Evolutionary conservation across 768 basidiomycete genomes (phyloP), one percentile per base, ranked within the genome.

Genomic region (Lentinula aciculospora): DNA sequence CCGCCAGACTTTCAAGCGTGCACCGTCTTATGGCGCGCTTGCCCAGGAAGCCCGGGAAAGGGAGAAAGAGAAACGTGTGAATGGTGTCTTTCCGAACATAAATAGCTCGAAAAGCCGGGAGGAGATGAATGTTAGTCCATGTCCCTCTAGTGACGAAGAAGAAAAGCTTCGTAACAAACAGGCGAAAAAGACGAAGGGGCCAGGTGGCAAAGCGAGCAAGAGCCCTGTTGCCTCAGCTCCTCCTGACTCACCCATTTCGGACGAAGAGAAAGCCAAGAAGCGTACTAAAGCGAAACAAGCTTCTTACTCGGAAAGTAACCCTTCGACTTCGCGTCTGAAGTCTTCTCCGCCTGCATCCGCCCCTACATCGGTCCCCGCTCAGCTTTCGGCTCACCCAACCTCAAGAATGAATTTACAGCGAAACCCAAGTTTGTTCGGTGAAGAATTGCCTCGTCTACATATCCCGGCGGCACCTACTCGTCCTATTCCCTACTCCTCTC

Each of bases 91-190:
- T 29, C 27, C 39, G 54, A 29, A 42, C 31, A 45, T 56, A 58
- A 58, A 49, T 27, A 19, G 60, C 8, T 17, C 31, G 15, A 51
- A 28, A 21, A 40, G 21, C 19, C 57, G 48, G 28, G 58, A 47
- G 40, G 36, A 53, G 56, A 42, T 56, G 42, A 40, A 45, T 68
- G 77, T 65, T 66, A 71, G 65, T 61, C 73, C 47, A 68, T 76
- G 72, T 66, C 72, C 81, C 23, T 88, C 88, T 12, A 87, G 85
- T 19, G 89, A 91, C 64, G 89, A 90, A 61, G 89, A 90, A 65
- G 88, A 91, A 71, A 85, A 83, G 68, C 64, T 77, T 23, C 80
- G 87, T 36, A 77, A 75, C 39, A 76, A 75, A 61, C 76, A 74
- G 34, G 84, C 76, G 23, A 91, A 90, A 79, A 89, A 85, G 19